Evolutionary conservation across 371 early-diverging fungal species (phyloP).

Genomic region (Rhizopus delemar): DNA sequence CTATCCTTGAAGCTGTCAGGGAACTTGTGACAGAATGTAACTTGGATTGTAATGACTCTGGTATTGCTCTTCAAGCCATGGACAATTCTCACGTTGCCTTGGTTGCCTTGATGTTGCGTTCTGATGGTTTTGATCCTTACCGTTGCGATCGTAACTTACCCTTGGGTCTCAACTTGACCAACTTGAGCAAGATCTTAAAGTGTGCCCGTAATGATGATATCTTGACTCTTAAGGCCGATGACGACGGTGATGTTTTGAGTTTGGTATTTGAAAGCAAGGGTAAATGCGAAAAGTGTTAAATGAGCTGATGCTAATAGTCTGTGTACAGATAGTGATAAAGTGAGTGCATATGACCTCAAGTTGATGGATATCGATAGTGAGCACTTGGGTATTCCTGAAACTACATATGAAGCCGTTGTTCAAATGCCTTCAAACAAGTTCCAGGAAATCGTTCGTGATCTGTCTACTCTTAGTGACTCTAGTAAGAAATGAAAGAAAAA

Average conservation of each 20-base stretch:
- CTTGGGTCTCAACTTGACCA: conserved; percentile 88
- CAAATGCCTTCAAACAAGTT: conserved; percentile 90
- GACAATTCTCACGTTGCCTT: conserved; percentile 98
- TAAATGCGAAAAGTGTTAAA: conserved; percentile 21
- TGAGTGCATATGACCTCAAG: conserved; percentile 94
- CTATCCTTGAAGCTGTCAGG: conserved; percentile 95
- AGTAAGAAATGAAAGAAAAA: conserved; percentile 45
- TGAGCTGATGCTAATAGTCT: background rate
- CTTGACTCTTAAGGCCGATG: conserved; percentile 89
- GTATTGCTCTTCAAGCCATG: conserved; percentile 98
- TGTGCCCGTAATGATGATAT: conserved; percentile 93
- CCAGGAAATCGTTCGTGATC: conserved; percentile 89
- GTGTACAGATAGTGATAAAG: conserved; percentile 73
- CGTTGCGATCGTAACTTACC: conserved; percentile 93
- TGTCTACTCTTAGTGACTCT: conserved; percentile 85
- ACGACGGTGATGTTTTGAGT: conserved; percentile 80
- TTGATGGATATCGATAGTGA: conserved; percentile 97
- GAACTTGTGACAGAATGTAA: conserved; percentile 97
- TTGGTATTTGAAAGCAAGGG: conserved; percentile 84
- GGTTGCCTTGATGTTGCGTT: conserved; percentile 85
- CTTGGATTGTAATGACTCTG: conserved; percentile 96
- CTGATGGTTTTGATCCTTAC: conserved; percentile 95
- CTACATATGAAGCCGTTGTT: conserved; percentile 88
- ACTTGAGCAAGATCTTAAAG: conserved; percentile 92
- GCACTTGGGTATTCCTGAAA: conserved; percentile 95